These are phyloP conservation scores for Chalciporus piperatus DNA, from an alignment of 768 basidiomycete species.

Conservation along the genomic window DNA sequence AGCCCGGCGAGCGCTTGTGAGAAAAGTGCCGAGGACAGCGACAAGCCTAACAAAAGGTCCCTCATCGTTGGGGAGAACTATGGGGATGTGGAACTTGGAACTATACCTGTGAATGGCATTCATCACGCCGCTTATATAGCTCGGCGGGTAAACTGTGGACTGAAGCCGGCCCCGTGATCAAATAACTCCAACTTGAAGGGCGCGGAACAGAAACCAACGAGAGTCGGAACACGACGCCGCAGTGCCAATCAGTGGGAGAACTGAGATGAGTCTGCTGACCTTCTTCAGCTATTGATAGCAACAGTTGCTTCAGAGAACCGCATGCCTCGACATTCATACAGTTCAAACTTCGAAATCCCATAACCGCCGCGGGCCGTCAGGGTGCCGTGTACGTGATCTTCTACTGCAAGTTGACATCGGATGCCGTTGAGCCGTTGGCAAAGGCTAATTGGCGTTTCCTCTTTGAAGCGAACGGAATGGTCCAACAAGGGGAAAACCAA, in stretches of 20 bases:
- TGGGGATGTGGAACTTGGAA: neutral
- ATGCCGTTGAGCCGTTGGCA: too few species aligned
- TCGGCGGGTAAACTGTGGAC: neutral
- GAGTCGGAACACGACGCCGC: neutral
- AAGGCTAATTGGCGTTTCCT: too few species aligned
- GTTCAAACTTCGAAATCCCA: too few species aligned
- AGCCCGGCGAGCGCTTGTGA: constrained; percentile 17
- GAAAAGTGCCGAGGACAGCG: constrained; percentile 16
- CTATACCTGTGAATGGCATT: neutral
- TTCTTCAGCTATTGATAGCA: neutral
- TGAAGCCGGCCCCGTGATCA: constrained; percentile 3
- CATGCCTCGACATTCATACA: neutral
- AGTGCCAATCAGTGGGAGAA: constrained; percentile 9
- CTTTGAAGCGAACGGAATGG: too few species aligned
- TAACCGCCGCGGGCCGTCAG: too few species aligned
- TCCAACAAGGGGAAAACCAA: too few species aligned
- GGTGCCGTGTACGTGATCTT: neutral
- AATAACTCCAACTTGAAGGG: neutral
- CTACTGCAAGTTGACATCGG: neutral
- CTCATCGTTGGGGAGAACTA: constrained; percentile 15
- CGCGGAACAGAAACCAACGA: neutral
- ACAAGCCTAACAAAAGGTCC: constrained; percentile 8
- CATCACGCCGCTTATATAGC: constrained; percentile 4
- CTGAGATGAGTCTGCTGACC: constrained; percentile 5
- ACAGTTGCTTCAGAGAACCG: too few species aligned